These are phyloP conservation scores for Leptographium galeiforme DNA, from an alignment of 2,329 filamentous ascomycete genomes.

Conservation along the genomic window DNA sequence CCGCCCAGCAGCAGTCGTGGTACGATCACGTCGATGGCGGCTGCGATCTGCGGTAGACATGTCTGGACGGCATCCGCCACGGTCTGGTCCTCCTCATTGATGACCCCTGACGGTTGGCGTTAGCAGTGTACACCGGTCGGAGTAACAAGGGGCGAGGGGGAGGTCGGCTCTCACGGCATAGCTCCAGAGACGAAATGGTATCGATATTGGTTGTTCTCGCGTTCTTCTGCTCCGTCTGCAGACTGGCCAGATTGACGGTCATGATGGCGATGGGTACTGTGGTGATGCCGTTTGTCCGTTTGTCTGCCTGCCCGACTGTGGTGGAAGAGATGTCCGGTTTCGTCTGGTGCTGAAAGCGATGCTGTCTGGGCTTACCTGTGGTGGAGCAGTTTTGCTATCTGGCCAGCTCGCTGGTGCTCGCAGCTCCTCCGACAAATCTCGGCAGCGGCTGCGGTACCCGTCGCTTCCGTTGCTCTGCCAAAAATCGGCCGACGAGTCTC, in stretches of 20 bases:
- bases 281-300: no score
- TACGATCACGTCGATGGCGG: conserved; percentile 19
- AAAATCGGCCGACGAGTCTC: no score
- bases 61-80: conserved; percentile 18
- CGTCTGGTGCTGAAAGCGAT: no score
- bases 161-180: conserved; percentile 15
- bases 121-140: not conserved
- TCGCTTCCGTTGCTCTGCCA: no score
- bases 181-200: conserved; percentile 21
- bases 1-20: conserved; percentile 20
- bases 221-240: conserved; percentile 25
- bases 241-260: not conserved
- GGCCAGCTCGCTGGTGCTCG: no score
- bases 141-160: no score
- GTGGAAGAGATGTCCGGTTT: no score
- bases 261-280: not conserved
- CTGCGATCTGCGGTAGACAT: conserved; percentile 20
- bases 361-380: no score
- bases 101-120: not conserved
- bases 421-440: no score
- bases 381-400: no score
- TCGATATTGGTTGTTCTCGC: conserved; percentile 21
- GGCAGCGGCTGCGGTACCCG: no score
- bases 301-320: no score
- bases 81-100: conserved; percentile 22